Evolutionary conservation across 495 filamentous ascomycete genomes (phyloP), one percentile per base, ranked within the genome.

Genomic region (Aspergillus ellipticus): DNA sequence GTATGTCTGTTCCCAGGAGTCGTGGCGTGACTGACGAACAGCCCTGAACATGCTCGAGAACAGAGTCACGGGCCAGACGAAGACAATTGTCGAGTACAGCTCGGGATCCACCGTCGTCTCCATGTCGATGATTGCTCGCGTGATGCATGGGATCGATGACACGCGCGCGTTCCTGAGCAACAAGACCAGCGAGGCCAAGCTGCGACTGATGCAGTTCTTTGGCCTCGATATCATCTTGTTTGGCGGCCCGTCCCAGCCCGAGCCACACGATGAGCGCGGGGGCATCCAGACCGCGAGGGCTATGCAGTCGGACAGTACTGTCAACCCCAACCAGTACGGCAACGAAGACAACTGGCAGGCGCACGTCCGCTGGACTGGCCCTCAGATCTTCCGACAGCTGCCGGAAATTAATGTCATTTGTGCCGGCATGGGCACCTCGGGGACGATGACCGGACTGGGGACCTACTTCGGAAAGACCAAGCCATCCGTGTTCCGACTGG

Each of bases 91-190:
- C 49, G 83, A 86, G 54, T 79, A 79, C 55, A 85, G 82, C 64
- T 85, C 82, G 1, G 82, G 83, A 3, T 85, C 82, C 8, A 86
- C 82, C 0, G 79, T 84, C 10, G 74, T 84, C 42, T 85, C 82
- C 0, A 75, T 86, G 72, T 76, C 79, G 6, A 77, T 86, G 61
- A 65, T 81, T 19, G 74, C 80, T 1, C 70, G 82, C 29, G 78
- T 79, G 21, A 70, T 80, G 63, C 77, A 82, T 51, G 78, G 72
- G 0, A 70, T 82, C 16, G 42, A 78, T 0, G 79, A 85, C 58
- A 78, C 78, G 3, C 65, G 76, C 22, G 83, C 83, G 1, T 85
- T 76, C 56, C 59, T 85, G 28, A 84, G 75, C 56, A 86, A 86
- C 63, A 86, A 85, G 69, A 85, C 79, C 16, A 75, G 72, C 50